Evolutionary conservation across 176 grass and related monocot species (phyloP).

Genomic region (Aechmea fasciata): DNA sequence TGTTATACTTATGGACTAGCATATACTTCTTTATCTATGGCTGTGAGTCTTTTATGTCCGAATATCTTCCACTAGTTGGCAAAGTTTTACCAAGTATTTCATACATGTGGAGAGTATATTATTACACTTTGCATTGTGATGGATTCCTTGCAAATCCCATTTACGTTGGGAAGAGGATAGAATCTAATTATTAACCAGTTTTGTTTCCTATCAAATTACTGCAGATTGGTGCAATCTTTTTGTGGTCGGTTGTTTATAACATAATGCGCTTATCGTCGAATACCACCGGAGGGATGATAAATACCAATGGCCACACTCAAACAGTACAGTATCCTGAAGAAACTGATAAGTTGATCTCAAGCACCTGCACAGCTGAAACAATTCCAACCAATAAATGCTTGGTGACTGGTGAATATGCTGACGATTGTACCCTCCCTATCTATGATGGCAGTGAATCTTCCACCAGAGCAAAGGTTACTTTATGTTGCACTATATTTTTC

Average conservation of each 20-base stretch:
- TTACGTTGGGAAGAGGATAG: too few relatives aligned
- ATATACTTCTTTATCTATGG: constrained; percentile 74
- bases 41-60: constrained; percentile 30
- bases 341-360: constrained; percentile 4
- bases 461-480: constrained; percentile 31
- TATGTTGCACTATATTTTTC: not conserved
- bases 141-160: too few relatives aligned
- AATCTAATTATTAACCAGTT: too few relatives aligned
- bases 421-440: constrained; percentile 24
- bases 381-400: not conserved
- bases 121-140: too few relatives aligned
- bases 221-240: constrained; percentile 68
- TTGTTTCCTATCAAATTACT: not conserved
- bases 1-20: constrained; percentile 55
- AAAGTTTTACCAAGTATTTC: not conserved
- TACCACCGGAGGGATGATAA: constrained; percentile 10
- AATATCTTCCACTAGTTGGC: not conserved
- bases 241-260: constrained; percentile 72
- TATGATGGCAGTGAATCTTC: constrained; percentile 1
- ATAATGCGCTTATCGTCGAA: constrained; percentile 45
- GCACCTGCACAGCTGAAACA: not conserved
- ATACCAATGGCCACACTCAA: constrained; percentile 3
- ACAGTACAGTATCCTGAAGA: constrained; percentile 6
- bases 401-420: not conserved
- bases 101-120: too few relatives aligned